Evolutionary conservation across 345 rosid genomes (phyloP).

Genomic region (Theobroma cacao): DNA sequence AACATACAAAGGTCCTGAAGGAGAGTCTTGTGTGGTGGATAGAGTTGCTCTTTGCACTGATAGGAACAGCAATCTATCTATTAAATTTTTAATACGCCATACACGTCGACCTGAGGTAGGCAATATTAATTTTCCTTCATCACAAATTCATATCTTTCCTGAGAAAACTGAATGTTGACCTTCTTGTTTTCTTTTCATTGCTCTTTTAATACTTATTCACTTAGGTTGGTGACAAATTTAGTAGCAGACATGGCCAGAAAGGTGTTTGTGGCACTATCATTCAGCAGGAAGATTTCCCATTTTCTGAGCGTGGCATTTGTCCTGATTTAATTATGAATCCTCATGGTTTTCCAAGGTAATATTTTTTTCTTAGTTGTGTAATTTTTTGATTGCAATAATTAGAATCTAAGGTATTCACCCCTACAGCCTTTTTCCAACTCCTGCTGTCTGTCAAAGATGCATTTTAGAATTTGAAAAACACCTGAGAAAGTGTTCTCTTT

Average conservation of each 20-base stretch:
- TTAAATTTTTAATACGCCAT: slow-evolving; percentile 77
- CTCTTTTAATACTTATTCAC: slow-evolving; percentile 12
- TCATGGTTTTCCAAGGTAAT: slow-evolving; percentile 95
- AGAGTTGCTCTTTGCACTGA: slow-evolving; percentile 76
- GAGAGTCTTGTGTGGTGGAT: slow-evolving; percentile 81
- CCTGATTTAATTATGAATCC: slow-evolving; percentile 98
- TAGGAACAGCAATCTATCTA: slow-evolving; percentile 39
- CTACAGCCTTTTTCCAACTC: neutral
- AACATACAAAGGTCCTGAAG: slow-evolving; percentile 67
- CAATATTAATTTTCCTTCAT: neutral
- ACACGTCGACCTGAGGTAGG: slow-evolving; percentile 95
- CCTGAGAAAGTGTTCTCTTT: neutral
- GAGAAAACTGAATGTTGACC: neutral
- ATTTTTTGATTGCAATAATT: neutral
- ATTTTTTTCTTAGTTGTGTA: slow-evolving; percentile 5
- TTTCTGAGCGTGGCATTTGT: slow-evolving; percentile 95
- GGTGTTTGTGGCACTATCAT: slow-evolving; percentile 95
- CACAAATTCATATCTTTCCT: neutral
- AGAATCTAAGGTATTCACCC: neutral
- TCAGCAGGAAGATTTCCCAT: slow-evolving; percentile 96
- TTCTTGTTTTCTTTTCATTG: slow-evolving; percentile 4
- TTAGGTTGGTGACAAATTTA: slow-evolving; percentile 94
- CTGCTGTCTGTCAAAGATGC: neutral
- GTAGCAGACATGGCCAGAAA: slow-evolving; percentile 98
- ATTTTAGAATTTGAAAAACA: neutral